phyloP scores from a whole-genome alignment of 1,139 yeast genomes.

The Pneumocystis murina region DNA sequence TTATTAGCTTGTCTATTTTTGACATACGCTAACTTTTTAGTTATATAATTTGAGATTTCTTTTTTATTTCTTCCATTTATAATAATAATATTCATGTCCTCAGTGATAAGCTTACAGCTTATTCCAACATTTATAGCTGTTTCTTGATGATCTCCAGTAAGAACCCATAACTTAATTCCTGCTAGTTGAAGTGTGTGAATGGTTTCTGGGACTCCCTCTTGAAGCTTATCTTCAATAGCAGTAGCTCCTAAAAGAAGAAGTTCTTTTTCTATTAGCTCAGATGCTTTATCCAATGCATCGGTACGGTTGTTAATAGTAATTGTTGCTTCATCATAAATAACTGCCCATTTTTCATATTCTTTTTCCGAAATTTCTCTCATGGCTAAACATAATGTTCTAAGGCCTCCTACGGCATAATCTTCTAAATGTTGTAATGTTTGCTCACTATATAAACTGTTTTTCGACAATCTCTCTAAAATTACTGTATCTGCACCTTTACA shows the following conservation, averaged over 20 bases:
- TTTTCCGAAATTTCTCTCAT: conserved; percentile 63
- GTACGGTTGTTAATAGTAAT: conserved; percentile 64
- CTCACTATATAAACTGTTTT: conserved; percentile 64
- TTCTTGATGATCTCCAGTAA: conserved; percentile 96
- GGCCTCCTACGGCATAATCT: conserved; percentile 92
- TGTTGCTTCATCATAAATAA: conserved; percentile 58
- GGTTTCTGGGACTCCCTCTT: conserved; percentile 97
- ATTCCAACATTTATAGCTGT: conserved; percentile 98
- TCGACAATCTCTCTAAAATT: conserved; percentile 65
- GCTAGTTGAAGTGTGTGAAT: conserved; percentile 90
- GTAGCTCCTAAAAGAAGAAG: conserved; percentile 84
- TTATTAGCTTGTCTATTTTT: conserved; percentile 35
- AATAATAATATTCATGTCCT: conserved; percentile 85
- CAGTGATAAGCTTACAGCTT: conserved; percentile 87
- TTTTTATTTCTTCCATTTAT: conserved; percentile 74
- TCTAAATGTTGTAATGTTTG: conserved; percentile 79
- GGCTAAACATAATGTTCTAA: conserved; percentile 88
- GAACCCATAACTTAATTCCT: conserved; percentile 91
- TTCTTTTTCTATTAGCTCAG: conserved; percentile 69
- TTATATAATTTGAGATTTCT: conserved; percentile 55
- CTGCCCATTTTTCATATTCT: conserved; percentile 55
- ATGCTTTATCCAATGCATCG: conserved; percentile 64
- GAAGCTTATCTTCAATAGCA: conserved; percentile 93
- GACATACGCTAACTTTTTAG: conserved; percentile 64
- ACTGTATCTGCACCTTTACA: conserved; percentile 99